These are phyloP conservation scores for Suhomyces pyralidae DNA, from an alignment of 805 yeast genomes.

Conservation along the genomic window DNA sequence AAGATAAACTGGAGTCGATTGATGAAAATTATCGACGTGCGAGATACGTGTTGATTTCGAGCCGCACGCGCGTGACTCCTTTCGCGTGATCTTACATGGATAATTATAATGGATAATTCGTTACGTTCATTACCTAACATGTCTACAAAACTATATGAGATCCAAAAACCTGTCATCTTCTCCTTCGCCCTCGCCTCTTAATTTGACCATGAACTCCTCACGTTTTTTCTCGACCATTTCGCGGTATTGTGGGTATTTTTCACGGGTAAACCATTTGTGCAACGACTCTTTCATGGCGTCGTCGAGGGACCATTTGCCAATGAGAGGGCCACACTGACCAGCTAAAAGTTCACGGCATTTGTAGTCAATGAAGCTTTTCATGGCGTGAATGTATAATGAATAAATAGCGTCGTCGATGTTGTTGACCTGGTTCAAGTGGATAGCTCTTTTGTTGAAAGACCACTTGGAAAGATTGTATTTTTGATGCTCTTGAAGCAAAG, in stretches of 20 bases:
- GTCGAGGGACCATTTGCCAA: conserved; percentile 37
- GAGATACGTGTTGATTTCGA: conserved; percentile 5
- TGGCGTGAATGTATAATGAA: conserved; percentile 15
- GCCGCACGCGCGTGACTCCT: neutral
- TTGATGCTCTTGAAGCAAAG: conserved; percentile 12
- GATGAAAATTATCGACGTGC: conserved; percentile 4
- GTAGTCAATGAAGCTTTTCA: conserved; percentile 25
- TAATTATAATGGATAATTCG: neutral
- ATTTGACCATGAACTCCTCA: conserved; percentile 20
- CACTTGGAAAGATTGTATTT: conserved; percentile 11
- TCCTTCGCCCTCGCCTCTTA: conserved; percentile 17
- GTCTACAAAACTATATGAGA: conserved; percentile 16
- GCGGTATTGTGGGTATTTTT: conserved; percentile 18
- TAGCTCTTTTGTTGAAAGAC: conserved; percentile 18
- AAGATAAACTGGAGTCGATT: neutral
- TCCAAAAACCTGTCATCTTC: conserved; percentile 33
- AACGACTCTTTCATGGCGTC: conserved; percentile 23
- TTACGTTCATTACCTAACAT: neutral
- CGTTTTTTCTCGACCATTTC: conserved; percentile 22
- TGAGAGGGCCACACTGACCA: conserved; percentile 29
- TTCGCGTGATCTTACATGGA: neutral
- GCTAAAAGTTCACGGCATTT: conserved; percentile 26
- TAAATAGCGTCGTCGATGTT: conserved; percentile 8
- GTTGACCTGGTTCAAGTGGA: conserved; percentile 1
- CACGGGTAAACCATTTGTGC: conserved; percentile 17